Percentiles rank a stretch among this genome's conserved stretches.
Conservation (phyloP, 768 basidiomycete genomes). For the Russula earlei region DNA sequence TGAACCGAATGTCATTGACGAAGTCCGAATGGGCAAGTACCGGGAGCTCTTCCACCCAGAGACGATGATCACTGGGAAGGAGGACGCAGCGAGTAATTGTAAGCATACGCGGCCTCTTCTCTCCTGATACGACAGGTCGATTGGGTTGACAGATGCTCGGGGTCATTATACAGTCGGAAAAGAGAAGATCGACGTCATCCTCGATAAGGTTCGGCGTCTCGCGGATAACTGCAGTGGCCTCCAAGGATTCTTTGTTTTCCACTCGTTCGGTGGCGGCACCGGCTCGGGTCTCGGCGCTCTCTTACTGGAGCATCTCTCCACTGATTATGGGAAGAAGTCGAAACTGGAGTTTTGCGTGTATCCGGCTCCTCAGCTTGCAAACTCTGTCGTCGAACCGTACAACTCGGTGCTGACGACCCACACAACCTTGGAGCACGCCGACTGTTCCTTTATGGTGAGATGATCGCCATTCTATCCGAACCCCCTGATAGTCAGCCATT, state of each 20-base stretch:
- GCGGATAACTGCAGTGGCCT: slow-evolving; percentile 97
- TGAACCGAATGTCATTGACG: slow-evolving; percentile 96
- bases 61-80: slow-evolving; percentile 96
- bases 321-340: slow-evolving; percentile 60
- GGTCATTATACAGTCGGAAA: slow-evolving; percentile 99
- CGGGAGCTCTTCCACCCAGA: slow-evolving; percentile 98
- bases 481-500: slow-evolving; percentile 18
- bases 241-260: slow-evolving; percentile 99
- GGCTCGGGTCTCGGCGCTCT: slow-evolving; percentile 99
- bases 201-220: slow-evolving; percentile 94
- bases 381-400: slow-evolving; percentile 97
- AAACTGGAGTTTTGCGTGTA: slow-evolving; percentile 89
- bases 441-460: slow-evolving; percentile 27
- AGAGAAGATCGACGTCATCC: slow-evolving; percentile 92
- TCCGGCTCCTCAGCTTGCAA: slow-evolving; percentile 87
- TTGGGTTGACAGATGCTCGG: slow-evolving; percentile 65
- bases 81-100: slow-evolving; percentile 99
- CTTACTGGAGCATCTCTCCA: slow-evolving; percentile 90
- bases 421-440: slow-evolving; percentile 98
- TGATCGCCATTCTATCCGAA: slow-evolving; percentile 86
- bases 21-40: slow-evolving; percentile 93
- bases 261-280: slow-evolving; percentile 99
- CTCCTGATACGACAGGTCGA: not conserved
- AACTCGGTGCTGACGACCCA: slow-evolving; percentile 97
- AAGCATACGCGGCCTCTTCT: slow-evolving; percentile 22